Evolutionary conservation across 768 basidiomycete genomes (phyloP), one percentile per base, ranked within the genome.

Genomic region (Dendrothele bispora): DNA sequence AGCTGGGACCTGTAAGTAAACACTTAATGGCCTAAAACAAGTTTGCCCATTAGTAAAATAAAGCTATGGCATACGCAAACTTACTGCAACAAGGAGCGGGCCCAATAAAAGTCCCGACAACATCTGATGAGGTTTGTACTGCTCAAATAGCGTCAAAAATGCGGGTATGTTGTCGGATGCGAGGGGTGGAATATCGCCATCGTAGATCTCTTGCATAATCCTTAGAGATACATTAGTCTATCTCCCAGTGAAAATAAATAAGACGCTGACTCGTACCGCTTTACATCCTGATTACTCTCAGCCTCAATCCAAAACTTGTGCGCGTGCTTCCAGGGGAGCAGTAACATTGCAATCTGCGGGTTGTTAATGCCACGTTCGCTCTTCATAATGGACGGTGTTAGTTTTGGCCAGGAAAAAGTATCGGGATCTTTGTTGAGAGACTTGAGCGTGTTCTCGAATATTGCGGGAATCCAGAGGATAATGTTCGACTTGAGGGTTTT

Each of bases 251-350:
- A 17, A 37, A 6, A 37, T 6, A 15, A 37, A 7, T 5, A 37
- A 15, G 7, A n/a, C 36, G 7, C 36, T n/a, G n/a, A n/a, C n/a
- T n/a, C n/a, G n/a, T n/a, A 37, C 36, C 6, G n/a, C n/a, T 37
- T n/a, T n/a, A 37, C 6, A 37, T 37, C 15, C 7, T 37, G n/a
- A n/a, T 15, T 6, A 7, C 15, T n/a, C 21, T 37, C 36, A 6
- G 36, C 36, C 36, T 37, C 36, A 37, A 37, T n/a, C 36, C 36
- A 37, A 15, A 37, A 37, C 11, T n/a, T n/a, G n/a, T 37, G 36
- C 21, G n/a, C 36, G 21, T 37, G 36, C n/a, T 37, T 6, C 36
- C 36, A 37, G n/a, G 36, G 36, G n/a, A 37, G n/a, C 7, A 37
- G 36, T 6, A 37, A 21, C 36, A 37, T 7, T n/a, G 36, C 36